Conservation (phyloP, 1,284 basidiomycete genomes). For the Cystobasidium pallidum region DNA sequence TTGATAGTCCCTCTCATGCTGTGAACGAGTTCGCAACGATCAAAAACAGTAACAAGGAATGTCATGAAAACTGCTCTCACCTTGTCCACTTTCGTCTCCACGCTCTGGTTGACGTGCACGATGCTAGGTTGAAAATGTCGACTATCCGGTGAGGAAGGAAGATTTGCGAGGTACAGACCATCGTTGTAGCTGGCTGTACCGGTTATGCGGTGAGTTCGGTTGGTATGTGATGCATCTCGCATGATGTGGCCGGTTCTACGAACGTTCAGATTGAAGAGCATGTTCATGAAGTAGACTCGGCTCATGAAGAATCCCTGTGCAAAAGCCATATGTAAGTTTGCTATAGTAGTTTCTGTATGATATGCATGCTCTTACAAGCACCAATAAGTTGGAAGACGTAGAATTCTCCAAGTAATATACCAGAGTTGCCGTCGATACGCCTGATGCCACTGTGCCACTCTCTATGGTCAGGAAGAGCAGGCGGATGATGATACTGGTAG, state of each 20-base stretch:
- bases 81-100: constrained; percentile 3
- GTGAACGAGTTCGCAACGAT: no score
- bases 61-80: neutral
- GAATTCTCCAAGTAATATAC: neutral
- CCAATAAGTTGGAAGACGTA: neutral
- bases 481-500: neutral
- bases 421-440: neutral
- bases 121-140: constrained; percentile 3
- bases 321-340: neutral
- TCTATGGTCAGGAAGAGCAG: neutral
- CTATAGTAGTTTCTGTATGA: no score
- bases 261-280: constrained; percentile 17
- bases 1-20: no score
- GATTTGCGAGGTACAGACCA: neutral
- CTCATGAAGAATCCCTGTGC: constrained; percentile 1
- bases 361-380: neutral
- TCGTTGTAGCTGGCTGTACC: neutral
- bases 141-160: neutral
- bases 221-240: neutral
- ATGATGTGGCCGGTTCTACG: constrained; percentile 2
- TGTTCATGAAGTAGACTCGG: constrained; percentile 5
- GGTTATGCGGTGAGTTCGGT: neutral
- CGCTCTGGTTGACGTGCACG: constrained; percentile 1
- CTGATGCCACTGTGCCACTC: constrained; percentile 6
- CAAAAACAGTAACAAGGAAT: no score